Evolutionary conservation across 805 yeast genomes (phyloP), one percentile per base, ranked within the genome.

Genomic region (Metschnikowia orientalis): DNA sequence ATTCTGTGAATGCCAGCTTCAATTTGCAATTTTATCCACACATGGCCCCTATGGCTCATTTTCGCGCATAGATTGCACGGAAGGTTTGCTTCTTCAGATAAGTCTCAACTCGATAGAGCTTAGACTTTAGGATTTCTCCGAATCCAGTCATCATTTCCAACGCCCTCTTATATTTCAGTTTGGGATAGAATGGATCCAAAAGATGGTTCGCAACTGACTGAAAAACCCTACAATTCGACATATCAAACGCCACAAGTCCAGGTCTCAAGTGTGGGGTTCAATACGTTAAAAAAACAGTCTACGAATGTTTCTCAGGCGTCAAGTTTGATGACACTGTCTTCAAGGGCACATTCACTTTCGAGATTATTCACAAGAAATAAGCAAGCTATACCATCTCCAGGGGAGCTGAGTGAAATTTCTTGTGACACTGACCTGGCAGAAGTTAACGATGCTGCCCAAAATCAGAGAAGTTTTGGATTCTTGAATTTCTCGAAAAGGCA

Each of bases 221-320:
- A 28, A 15, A 21, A 29, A 11, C 13, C 25, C 11, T 28, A 28
- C 10, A 28, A 32, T 3, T 10, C 22, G 3, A 30, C 23, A 14
- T 24, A 13, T 15, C 38, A 32, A 12, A 29, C 17, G 15, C 12
- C 26, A 10, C 29, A 34, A 5, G 20, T 36, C 15, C 46, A 31
- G 17, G 37, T 42, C n/a, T 35, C 45, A 9, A 37, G 38, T 28
- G 47, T 42, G 17, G 47, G 43, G 7, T 42, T 42, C 24, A 37
- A 38, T 13, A 40, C 35, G 6, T 26, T 42, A 16, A 42, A 32
- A 14, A 42, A 40, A 21, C 47, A 32, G 23, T 23, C 29, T 8
- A 37, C 45, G 8, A 34, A 34, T 20, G 23, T 36, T 14, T 42
- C 47, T 5, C 27, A 21, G 10, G 23, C 38, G 8, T 37, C 42